Conservation (phyloP, 2,329 filamentous ascomycete species). For the Talaromyces sp. region DNA sequence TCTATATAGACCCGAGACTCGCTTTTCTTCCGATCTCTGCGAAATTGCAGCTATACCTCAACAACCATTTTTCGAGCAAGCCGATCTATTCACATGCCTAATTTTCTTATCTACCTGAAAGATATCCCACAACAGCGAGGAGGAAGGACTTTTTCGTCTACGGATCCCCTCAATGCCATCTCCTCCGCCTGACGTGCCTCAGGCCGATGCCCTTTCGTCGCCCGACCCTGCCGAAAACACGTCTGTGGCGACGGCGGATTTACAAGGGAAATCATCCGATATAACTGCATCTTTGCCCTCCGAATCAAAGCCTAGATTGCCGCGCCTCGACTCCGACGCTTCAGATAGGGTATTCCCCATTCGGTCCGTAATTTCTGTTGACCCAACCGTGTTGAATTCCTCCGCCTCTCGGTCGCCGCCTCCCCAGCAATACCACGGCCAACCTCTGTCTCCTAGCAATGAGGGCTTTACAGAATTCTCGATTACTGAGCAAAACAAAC, state of each 20-base stretch:
- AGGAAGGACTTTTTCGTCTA: not conserved
- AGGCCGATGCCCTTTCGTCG: not conserved
- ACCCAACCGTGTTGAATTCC: constrained; percentile 4
- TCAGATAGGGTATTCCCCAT: constrained; percentile 73
- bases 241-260: not conserved
- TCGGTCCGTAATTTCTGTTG: constrained; percentile 66
- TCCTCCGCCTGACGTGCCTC: not conserved
- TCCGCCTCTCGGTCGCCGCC: constrained; percentile 3
- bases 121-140: not conserved
- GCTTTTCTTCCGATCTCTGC: not conserved
- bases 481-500: constrained; percentile 21
- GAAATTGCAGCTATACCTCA: not conserved
- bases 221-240: not conserved
- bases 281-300: constrained; percentile 1
- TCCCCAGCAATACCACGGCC: not conserved
- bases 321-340: constrained; percentile 24
- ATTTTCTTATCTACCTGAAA: not conserved
- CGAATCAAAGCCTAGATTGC: constrained; percentile 13
- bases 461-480: constrained; percentile 24
- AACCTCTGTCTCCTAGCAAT: constrained; percentile 11
- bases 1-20: not conserved
- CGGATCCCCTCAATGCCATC: constrained; percentile 3
- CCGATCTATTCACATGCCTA: not conserved
- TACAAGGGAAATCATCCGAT: not conserved
- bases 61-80: not conserved